phyloP scores from a whole-genome alignment of 78 protist genomes.

The Dictyostelium intermedium region DNA sequence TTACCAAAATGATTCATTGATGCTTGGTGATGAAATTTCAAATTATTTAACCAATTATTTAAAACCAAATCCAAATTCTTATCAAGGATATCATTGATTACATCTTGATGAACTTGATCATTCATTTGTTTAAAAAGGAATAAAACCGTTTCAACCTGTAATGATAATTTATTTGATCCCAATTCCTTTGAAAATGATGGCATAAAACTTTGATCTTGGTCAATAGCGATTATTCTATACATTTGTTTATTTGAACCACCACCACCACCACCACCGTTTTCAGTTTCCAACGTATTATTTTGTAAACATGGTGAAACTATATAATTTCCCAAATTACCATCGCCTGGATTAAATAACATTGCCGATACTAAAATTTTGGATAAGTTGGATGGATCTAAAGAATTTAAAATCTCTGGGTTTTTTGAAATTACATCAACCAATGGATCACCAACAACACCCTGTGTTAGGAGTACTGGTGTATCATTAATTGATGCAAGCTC shows the following conservation, averaged over 20 bases:
- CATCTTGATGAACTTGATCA: conserved; percentile 12
- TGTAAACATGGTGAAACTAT: conserved; percentile 6
- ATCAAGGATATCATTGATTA: background rate
- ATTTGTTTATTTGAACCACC: background rate
- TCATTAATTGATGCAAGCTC: background rate
- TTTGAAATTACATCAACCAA: background rate
- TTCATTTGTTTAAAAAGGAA: conserved; percentile 3
- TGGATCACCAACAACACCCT: background rate
- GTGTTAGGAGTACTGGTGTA: background rate
- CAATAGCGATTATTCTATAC: background rate
- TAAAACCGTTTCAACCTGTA: conserved; percentile 7
- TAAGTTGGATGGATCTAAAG: background rate
- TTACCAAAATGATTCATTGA: background rate
- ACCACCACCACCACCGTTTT: too few species aligned
- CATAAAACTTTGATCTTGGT: conserved; percentile 3
- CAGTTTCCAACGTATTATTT: background rate
- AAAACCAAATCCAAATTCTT: background rate
- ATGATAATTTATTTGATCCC: background rate
- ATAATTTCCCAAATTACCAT: conserved; percentile 5
- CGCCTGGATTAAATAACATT: conserved; percentile 8
- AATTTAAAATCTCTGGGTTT: background rate
- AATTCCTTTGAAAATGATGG: background rate
- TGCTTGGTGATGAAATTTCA: background rate
- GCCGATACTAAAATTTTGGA: background rate
- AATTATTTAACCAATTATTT: background rate